Conservation (phyloP, 2,329 filamentous ascomycete genomes). For the Zymoseptoria crescenta region DNA sequence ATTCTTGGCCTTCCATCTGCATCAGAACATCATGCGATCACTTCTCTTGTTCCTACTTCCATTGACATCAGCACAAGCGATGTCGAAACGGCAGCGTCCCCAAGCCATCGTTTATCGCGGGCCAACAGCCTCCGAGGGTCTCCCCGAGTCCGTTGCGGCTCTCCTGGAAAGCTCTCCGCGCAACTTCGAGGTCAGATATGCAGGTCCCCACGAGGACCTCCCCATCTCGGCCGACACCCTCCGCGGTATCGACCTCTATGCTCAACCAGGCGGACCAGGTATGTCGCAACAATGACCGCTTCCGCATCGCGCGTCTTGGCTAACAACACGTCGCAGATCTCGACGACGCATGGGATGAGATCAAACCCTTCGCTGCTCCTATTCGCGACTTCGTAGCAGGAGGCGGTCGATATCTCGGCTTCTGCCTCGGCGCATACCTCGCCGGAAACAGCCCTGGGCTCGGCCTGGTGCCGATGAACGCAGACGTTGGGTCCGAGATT, state of each 20-base stretch:
- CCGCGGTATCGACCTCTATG: conserved; percentile 9
- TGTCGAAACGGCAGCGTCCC: not conserved
- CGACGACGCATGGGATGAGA: conserved; percentile 11
- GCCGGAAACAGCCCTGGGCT: conserved; percentile 15
- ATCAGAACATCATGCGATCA: not conserved
- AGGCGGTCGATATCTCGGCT: conserved; percentile 18
- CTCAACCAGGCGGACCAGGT: conserved; percentile 18
- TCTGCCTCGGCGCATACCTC: conserved; percentile 19
- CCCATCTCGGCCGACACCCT: conserved; percentile 12
- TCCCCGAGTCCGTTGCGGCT: conserved; percentile 13
- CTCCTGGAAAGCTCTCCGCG: conserved; percentile 9
- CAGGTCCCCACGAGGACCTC: conserved; percentile 13
- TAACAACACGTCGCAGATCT: conserved; percentile 2
- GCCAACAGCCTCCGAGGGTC: conserved; percentile 9
- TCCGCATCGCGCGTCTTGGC: not conserved
- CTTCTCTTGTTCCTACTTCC: not conserved
- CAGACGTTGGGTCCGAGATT: conserved; percentile 10
- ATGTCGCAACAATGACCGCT: not conserved
- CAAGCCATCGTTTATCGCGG: conserved; percentile 17
- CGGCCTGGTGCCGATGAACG: conserved; percentile 8
- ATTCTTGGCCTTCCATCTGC: not conserved
- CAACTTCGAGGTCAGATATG: conserved; percentile 14
- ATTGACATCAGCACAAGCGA: not conserved
- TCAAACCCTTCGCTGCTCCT: conserved; percentile 5
- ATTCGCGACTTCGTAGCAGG: conserved; percentile 15